Conservation (phyloP, 257 asterid species). For the Solanum lycopersicoides region DNA sequence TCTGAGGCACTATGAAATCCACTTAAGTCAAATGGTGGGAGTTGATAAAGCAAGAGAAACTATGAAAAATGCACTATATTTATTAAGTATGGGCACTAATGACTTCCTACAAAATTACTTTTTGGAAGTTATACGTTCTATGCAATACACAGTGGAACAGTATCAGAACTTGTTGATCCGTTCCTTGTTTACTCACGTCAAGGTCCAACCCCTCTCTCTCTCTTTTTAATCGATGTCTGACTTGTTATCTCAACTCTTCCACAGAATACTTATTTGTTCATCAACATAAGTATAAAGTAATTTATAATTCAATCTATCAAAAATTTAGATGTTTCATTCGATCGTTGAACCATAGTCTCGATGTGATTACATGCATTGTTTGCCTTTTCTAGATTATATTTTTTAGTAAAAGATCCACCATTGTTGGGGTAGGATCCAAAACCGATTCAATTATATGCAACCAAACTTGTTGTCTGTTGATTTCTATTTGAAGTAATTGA, state of each 20-base stretch:
- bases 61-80: conserved; percentile 21
- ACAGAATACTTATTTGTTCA: neutral
- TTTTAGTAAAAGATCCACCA: neutral
- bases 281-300: neutral
- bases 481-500: neutral
- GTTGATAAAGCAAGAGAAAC: conserved; percentile 11
- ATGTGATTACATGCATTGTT: neutral
- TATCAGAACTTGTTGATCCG: conserved; percentile 33
- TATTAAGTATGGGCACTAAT: conserved; percentile 42
- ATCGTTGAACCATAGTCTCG: neutral
- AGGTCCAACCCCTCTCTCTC: conserved; percentile 6
- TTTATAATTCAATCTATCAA: neutral
- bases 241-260: neutral
- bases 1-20: conserved; percentile 33
- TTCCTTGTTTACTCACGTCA: conserved; percentile 21
- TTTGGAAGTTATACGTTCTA: conserved; percentile 20
- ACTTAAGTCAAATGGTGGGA: conserved; percentile 28
- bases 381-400: neutral
- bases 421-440: neutral
- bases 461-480: neutral
- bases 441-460: neutral
- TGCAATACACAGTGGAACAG: conserved; percentile 24
- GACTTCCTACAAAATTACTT: conserved; percentile 43
- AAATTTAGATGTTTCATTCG: neutral
- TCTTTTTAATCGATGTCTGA: too few species aligned